These are phyloP conservation scores for Oxytropis ochrocephala DNA, from an alignment of 306 rosid genomes.

Conservation along the genomic window DNA sequence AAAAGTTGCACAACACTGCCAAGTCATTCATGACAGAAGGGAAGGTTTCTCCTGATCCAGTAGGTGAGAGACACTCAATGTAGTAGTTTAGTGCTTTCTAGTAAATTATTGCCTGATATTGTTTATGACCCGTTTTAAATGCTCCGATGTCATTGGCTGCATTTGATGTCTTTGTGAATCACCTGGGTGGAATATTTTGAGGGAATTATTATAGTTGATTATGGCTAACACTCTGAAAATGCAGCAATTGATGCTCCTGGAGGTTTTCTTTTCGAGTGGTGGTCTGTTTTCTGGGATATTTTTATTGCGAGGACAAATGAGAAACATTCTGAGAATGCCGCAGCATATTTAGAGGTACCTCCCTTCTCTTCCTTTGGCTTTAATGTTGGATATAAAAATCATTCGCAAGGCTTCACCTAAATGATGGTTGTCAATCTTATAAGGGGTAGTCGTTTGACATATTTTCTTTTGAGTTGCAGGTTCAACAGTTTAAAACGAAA, in stretches of 20 bases:
- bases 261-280: constrained; percentile 95
- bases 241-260: constrained; percentile 99
- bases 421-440: constrained; percentile 3
- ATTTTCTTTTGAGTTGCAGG: constrained; percentile 35
- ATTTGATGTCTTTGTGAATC: background rate
- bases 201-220: background rate
- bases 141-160: background rate
- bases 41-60: constrained; percentile 92
- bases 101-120: background rate
- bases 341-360: constrained; percentile 76
- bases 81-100: background rate
- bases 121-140: constrained; percentile 11
- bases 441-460: background rate
- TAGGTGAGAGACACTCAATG: constrained; percentile 48
- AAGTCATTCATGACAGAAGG: constrained; percentile 94
- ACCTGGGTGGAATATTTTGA: background rate
- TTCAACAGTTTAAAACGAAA: constrained; percentile 68
- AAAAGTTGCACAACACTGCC: constrained; percentile 83
- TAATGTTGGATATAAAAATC: background rate
- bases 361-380: background rate
- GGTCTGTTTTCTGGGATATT: constrained; percentile 98
- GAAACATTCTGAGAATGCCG: constrained; percentile 91
- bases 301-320: constrained; percentile 88
- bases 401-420: background rate
- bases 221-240: constrained; percentile 16